A percentile compares a stretch with the other conserved stretches of the same genome.
These are phyloP conservation scores for Backusella liffmaniae DNA, from an alignment of 192 early-diverging fungal species.

Conservation along the genomic window DNA sequence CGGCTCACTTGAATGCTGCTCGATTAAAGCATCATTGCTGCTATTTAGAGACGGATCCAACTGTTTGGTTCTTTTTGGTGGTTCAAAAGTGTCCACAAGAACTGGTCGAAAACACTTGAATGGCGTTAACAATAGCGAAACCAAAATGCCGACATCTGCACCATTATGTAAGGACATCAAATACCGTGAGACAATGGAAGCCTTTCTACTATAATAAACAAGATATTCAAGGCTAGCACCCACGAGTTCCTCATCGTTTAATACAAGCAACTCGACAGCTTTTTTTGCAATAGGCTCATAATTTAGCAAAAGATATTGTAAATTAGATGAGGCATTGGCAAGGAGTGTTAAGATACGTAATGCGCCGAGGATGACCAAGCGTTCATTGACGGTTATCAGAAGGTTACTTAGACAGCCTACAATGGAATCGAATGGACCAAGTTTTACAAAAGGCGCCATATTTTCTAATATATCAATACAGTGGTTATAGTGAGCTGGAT, in stretches of 20 bases:
- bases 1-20: background rate
- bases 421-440: constrained; percentile 62
- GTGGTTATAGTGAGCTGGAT: constrained; percentile 47
- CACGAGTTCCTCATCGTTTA: constrained; percentile 57
- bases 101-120: constrained; percentile 16
- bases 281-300: constrained; percentile 49
- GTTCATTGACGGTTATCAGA: constrained; percentile 53
- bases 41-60: background rate
- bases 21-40: background rate
- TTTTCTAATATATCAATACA: constrained; percentile 73
- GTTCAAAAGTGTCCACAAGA: background rate
- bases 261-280: constrained; percentile 47
- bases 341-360: constrained; percentile 59
- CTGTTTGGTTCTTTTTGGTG: background rate
- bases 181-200: constrained; percentile 40
- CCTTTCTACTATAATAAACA: constrained; percentile 58
- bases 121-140: constrained; percentile 40
- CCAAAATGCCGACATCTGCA: constrained; percentile 47
- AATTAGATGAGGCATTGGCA: constrained; percentile 41
- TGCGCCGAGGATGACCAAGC: constrained; percentile 56
- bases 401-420: constrained; percentile 56
- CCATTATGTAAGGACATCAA: constrained; percentile 45
- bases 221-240: constrained; percentile 67
- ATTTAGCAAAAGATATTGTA: constrained; percentile 29
- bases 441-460: constrained; percentile 49